Conservation (phyloP, 345 rosid species). For the Populus pruinosa region DNA sequence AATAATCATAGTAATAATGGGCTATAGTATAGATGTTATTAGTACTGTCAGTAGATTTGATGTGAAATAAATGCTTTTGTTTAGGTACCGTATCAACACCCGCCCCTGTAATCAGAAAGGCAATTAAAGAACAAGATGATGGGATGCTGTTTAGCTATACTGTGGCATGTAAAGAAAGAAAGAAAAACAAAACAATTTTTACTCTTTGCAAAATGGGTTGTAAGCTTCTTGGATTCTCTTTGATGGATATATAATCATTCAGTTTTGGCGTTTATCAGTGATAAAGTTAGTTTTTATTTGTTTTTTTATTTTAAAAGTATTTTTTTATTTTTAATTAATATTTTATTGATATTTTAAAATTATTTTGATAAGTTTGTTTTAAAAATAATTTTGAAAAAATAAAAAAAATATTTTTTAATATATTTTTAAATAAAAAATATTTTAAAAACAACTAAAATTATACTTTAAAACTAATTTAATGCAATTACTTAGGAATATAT, state of each 20-base stretch:
- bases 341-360: too few species aligned
- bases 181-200: neutral
- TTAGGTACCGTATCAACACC: neutral
- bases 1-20: too few species aligned
- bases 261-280: neutral
- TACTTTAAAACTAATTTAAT: too few species aligned
- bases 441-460: too few species aligned
- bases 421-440: too few species aligned
- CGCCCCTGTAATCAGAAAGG: neutral
- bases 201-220: neutral
- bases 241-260: neutral
- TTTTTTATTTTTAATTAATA: too few species aligned
- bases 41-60: slow-evolving; percentile 4
- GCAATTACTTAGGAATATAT: too few species aligned
- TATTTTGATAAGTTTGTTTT: too few species aligned
- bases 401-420: too few species aligned
- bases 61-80: neutral
- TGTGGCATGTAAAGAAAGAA: neutral
- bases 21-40: slow-evolving; percentile 30
- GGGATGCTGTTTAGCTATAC: neutral
- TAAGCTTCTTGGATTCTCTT: neutral
- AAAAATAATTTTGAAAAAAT: too few species aligned
- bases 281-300: too few species aligned
- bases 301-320: too few species aligned
- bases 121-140: neutral